Evolutionary conservation across 2,329 filamentous ascomycete species (phyloP).

Genomic region (Clonostachys rosea): DNA sequence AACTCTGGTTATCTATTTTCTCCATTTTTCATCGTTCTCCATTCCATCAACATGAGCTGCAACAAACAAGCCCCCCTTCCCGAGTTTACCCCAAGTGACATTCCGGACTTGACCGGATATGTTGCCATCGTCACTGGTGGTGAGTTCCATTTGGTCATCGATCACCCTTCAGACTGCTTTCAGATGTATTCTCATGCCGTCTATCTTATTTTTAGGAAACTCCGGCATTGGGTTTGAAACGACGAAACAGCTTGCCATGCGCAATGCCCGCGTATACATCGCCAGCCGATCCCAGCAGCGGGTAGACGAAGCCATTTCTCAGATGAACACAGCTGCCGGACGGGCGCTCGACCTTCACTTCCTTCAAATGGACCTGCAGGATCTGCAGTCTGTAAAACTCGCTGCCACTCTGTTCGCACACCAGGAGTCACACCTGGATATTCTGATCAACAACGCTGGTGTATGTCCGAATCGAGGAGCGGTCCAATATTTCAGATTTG

Average conservation of each 20-base stretch:
- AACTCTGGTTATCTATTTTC: too few species aligned
- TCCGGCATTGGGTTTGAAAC: conserved; percentile 40
- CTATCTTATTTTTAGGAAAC: conserved; percentile 35
- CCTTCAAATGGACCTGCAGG: conserved; percentile 30
- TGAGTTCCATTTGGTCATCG: too few species aligned
- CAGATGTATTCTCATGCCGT: conserved; percentile 35
- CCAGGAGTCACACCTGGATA: conserved; percentile 17
- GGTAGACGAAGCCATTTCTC: conserved; percentile 29
- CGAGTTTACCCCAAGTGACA: too few species aligned
- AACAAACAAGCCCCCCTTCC: too few species aligned
- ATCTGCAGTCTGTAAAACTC: conserved; percentile 17
- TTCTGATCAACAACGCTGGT: conserved; percentile 30
- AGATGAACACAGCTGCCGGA: conserved; percentile 26
- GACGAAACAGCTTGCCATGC: conserved; percentile 40
- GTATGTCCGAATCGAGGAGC: conserved; percentile 5
- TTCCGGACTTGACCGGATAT: too few species aligned
- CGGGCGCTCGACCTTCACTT: conserved; percentile 18
- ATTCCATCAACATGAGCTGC: too few species aligned
- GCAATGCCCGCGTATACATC: conserved; percentile 44
- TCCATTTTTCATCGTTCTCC: too few species aligned
- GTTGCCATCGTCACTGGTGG: too few species aligned
- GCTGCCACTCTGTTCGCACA: conserved; percentile 11
- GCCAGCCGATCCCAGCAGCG: conserved; percentile 35
- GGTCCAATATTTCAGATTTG: too few species aligned
- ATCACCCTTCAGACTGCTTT: too few species aligned